These are phyloP conservation scores for Galerina sulciceps DNA, from an alignment of 768 basidiomycete genomes.

Conservation along the genomic window DNA sequence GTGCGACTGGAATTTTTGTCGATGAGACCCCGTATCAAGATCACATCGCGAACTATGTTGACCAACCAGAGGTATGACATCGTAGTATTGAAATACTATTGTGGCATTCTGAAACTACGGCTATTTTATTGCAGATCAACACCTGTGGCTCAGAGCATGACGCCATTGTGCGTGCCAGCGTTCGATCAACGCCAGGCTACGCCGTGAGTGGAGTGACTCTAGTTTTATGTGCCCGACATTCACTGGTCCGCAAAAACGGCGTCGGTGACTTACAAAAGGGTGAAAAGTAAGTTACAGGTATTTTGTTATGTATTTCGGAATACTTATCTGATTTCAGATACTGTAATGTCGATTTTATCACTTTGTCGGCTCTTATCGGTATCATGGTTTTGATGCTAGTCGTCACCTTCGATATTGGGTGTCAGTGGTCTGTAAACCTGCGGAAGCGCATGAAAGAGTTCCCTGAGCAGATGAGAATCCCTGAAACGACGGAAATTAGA, in stretches of 20 bases:
- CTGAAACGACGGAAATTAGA: not conserved
- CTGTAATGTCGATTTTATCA: constrained; percentile 18
- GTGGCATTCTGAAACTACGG: not conserved
- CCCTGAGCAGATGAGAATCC: constrained; percentile 5
- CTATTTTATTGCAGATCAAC: constrained; percentile 7
- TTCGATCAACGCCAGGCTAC: constrained; percentile 9
- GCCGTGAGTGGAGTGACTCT: constrained; percentile 3
- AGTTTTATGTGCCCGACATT: constrained; percentile 21
- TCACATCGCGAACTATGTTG: constrained; percentile 11
- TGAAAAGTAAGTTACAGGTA: constrained; percentile 12
- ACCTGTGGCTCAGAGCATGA: constrained; percentile 16
- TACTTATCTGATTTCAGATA: constrained; percentile 3
- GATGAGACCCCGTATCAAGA: constrained; percentile 3
- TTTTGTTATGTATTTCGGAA: not conserved
- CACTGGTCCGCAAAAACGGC: constrained; percentile 16
- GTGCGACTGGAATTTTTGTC: constrained; percentile 15
- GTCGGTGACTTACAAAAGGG: constrained; percentile 27
- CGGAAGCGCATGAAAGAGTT: constrained; percentile 1
- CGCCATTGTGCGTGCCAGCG: constrained; percentile 12
- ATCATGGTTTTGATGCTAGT: not conserved
- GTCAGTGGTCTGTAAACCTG: constrained; percentile 15
- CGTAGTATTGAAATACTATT: too few species aligned
- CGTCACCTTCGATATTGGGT: constrained; percentile 18
- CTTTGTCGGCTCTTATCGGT: constrained; percentile 3
- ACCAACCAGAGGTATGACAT: constrained; percentile 14